Conservation (phyloP, 2,329 filamentous ascomycete genomes). For the Aspergillus floridensis region DNA sequence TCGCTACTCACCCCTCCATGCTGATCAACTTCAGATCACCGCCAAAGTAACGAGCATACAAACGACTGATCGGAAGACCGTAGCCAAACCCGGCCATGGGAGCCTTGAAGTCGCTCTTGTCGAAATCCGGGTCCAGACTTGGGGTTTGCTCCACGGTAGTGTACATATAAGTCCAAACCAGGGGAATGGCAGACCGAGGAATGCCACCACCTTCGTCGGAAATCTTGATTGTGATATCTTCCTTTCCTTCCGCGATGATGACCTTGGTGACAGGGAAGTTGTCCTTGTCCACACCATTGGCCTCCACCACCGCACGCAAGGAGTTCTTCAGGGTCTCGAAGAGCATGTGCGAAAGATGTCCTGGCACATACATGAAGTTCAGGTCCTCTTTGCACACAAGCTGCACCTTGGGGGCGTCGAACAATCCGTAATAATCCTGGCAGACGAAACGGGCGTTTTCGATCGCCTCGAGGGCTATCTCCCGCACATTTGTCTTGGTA, state of each 20-base stretch:
- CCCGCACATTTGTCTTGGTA: slow-evolving; percentile 94
- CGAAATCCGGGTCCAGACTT: slow-evolving; percentile 92
- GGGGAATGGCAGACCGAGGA: slow-evolving; percentile 82
- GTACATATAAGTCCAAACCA: slow-evolving; percentile 99
- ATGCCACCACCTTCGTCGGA: slow-evolving; percentile 96
- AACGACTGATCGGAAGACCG: slow-evolving; percentile 84
- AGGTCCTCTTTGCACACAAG: slow-evolving; percentile 91
- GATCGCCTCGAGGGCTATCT: slow-evolving; percentile 94
- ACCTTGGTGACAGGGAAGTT: slow-evolving; percentile 96
- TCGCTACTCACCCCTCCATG: slow-evolving; percentile 83
- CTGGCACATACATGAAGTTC: slow-evolving; percentile 99
- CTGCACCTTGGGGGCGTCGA: slow-evolving; percentile 94
- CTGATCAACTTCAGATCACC: slow-evolving; percentile 96
- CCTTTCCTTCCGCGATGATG: slow-evolving; percentile 94
- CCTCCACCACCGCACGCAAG: slow-evolving; percentile 91
- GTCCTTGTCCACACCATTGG: slow-evolving; percentile 89
- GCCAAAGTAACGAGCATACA: slow-evolving; percentile 96
- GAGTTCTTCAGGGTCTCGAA: slow-evolving; percentile 99
- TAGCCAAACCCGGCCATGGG: slow-evolving; percentile 99
- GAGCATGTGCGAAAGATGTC: slow-evolving; percentile 98
- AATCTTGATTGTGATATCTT: slow-evolving; percentile 99
- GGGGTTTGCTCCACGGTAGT: slow-evolving; percentile 96
- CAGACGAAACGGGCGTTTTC: slow-evolving; percentile 99
- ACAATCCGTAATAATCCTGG: slow-evolving; percentile 96
- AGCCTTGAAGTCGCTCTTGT: slow-evolving; percentile 98